These are phyloP conservation scores for Eragrostis curvula DNA, from an alignment of 176 grass and related monocot genomes.

Conservation along the genomic window DNA sequence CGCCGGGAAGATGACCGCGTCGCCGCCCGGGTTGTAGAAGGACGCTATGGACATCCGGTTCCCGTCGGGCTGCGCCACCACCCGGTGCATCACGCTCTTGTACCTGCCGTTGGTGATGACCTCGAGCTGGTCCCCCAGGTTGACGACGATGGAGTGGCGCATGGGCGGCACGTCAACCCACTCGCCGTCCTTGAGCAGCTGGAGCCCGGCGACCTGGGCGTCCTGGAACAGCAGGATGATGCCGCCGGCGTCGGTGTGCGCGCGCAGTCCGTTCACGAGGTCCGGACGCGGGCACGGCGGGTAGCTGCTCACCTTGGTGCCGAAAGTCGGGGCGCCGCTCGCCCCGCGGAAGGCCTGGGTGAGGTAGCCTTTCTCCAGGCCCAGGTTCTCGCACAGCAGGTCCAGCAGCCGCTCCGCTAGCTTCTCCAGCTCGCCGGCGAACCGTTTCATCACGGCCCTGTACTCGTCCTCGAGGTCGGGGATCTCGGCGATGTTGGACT, in stretches of 20 bases:
- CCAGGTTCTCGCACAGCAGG: conserved; percentile 75
- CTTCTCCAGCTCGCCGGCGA: conserved; percentile 67
- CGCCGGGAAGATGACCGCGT: conserved; percentile 88
- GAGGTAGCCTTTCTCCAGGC: conserved; percentile 62
- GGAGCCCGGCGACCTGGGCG: conserved; percentile 61
- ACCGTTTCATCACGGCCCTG: conserved; percentile 64
- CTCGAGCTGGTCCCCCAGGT: conserved; percentile 96
- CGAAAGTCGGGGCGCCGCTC: background rate
- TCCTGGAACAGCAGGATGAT: conserved; percentile 98
- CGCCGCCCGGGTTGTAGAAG: conserved; percentile 86
- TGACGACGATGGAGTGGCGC: conserved; percentile 82
- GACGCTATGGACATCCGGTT: conserved; percentile 96
- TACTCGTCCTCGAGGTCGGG: conserved; percentile 60
- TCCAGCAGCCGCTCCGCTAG: conserved; percentile 69
- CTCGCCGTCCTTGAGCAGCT: conserved; percentile 81
- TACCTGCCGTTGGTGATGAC: conserved; percentile 95
- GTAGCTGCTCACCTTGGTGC: conserved; percentile 65
- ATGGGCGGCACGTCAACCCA: conserved; percentile 86
- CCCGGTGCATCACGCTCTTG: conserved; percentile 89
- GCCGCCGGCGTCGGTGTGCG: conserved; percentile 90
- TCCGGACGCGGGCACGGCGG: conserved; percentile 88
- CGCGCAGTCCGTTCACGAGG: conserved; percentile 81
- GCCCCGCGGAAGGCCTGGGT: conserved; percentile 57
- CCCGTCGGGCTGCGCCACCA: conserved; percentile 71
- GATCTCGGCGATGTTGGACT: conserved; percentile 48